Conservation (phyloP, 192 early-diverging fungal species). For the Pecoramyces ruminantium region DNA sequence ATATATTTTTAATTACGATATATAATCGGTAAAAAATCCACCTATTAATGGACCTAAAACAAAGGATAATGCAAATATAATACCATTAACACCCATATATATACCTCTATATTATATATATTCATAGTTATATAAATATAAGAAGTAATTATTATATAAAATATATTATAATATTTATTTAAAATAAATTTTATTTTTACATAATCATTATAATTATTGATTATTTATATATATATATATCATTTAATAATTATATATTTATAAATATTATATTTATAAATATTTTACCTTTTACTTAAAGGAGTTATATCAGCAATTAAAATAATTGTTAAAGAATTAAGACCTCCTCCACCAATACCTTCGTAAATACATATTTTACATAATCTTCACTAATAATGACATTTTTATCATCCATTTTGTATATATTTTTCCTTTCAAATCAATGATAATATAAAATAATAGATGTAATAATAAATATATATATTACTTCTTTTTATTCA, state of each 20-base stretch:
- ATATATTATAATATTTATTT: conserved; percentile 13
- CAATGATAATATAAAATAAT: too few relatives aligned
- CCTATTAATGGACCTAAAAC: conserved; percentile 72
- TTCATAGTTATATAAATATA: background rate
- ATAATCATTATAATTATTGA: too few relatives aligned
- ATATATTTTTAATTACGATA: conserved; percentile 21
- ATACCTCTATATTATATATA: background rate
- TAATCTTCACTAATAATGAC: too few relatives aligned
- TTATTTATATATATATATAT: too few relatives aligned
- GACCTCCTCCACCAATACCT: conserved; percentile 46
- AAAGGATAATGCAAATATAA: conserved; percentile 41
- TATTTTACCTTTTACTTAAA: conserved; percentile 40
- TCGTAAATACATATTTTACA: too few relatives aligned
- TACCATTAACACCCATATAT: conserved; percentile 16
- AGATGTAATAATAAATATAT: too few relatives aligned
- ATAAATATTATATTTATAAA: conserved; percentile 10
- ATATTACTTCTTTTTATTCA: too few relatives aligned
- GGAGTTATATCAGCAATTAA: conserved; percentile 55
- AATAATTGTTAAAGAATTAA: conserved; percentile 42
- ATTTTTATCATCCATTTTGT: too few relatives aligned
- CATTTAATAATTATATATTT: too few relatives aligned
- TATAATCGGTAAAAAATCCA: conserved; percentile 59
- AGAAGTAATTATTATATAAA: too few relatives aligned
- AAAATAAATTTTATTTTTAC: too few relatives aligned
- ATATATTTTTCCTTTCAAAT: too few relatives aligned